Percentiles rank a stretch among this genome's conserved stretches.
phyloP scores from a whole-genome alignment of 305 asterid species.

The Rubia tinctorum region DNA sequence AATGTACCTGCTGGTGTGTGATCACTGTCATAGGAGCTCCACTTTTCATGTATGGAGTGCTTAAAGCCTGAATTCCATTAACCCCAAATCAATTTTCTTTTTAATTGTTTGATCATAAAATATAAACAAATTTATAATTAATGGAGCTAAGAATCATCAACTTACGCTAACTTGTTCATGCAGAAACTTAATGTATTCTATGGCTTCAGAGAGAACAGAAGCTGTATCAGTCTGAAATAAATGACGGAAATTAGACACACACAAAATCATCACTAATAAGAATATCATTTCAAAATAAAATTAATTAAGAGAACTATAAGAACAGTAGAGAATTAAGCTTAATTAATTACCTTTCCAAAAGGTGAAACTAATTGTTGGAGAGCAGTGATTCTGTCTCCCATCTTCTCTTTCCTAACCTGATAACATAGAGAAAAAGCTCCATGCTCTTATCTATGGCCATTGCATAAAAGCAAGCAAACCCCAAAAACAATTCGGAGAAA shows the following conservation, averaged over 20 bases:
- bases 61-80: constrained; percentile 44
- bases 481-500: constrained; percentile 15
- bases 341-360: constrained; percentile 83
- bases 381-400: constrained; percentile 99
- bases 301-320: constrained; percentile 20
- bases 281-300: not conserved
- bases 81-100: not conserved
- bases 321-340: constrained; percentile 4
- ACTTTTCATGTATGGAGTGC: constrained; percentile 84
- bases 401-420: constrained; percentile 97
- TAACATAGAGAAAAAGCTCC: constrained; percentile 26
- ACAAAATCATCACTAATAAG: constrained; percentile 1
- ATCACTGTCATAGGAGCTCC: constrained; percentile 64
- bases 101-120: not conserved
- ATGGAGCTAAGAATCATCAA: not conserved
- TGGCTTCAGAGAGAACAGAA: constrained; percentile 95
- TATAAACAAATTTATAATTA: not conserved
- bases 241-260: not conserved
- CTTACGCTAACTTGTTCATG: constrained; percentile 94
- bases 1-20: constrained; percentile 67
- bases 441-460: constrained; percentile 27
- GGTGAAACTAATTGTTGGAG: constrained; percentile 99
- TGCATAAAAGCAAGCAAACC: not conserved
- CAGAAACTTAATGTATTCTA: constrained; percentile 82
- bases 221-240: constrained; percentile 91